phyloP scores from a whole-genome alignment of 805 yeast genomes.

The Saccharomycopsis fermentans region DNA sequence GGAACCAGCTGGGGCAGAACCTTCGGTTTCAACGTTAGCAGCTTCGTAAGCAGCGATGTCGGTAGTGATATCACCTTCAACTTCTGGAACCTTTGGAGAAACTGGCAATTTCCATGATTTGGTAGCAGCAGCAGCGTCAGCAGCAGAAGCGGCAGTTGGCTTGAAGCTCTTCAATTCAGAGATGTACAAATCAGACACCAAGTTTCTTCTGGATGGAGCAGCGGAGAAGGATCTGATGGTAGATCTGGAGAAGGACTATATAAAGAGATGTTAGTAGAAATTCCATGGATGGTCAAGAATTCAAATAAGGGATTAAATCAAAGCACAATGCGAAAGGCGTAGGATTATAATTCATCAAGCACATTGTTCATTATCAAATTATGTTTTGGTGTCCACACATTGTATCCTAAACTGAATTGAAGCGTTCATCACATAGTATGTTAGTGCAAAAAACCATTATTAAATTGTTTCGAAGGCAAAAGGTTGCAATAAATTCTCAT shows the following conservation, averaged over 20 bases:
- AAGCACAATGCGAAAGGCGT: neutral
- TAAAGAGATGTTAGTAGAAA: neutral
- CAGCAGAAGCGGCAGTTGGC: slow-evolving; percentile 63
- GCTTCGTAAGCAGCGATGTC: slow-evolving; percentile 61
- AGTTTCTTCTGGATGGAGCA: slow-evolving; percentile 34
- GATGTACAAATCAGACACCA: slow-evolving; percentile 76
- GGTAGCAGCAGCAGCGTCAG: slow-evolving; percentile 70
- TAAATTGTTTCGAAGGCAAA: too few species aligned
- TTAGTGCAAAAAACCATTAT: too few species aligned
- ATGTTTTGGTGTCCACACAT: neutral
- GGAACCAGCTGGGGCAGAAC: slow-evolving; percentile 39
- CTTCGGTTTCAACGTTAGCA: slow-evolving; percentile 64
- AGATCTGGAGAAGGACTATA: slow-evolving; percentile 21
- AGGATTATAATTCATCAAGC: too few species aligned
- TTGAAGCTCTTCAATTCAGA: slow-evolving; percentile 82
- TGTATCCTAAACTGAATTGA: too few species aligned
- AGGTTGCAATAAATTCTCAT: too few species aligned
- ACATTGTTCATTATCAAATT: too few species aligned
- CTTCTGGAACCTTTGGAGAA: slow-evolving; percentile 64
- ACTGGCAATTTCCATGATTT: slow-evolving; percentile 76
- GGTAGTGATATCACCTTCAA: slow-evolving; percentile 57
- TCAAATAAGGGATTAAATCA: neutral
- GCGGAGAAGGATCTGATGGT: slow-evolving; percentile 29
- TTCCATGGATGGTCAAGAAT: neutral
- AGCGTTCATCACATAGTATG: too few species aligned